Base-by-base conservation (phyloP, 257 asterid genomes). In the Cinchona pubescens region DNA sequence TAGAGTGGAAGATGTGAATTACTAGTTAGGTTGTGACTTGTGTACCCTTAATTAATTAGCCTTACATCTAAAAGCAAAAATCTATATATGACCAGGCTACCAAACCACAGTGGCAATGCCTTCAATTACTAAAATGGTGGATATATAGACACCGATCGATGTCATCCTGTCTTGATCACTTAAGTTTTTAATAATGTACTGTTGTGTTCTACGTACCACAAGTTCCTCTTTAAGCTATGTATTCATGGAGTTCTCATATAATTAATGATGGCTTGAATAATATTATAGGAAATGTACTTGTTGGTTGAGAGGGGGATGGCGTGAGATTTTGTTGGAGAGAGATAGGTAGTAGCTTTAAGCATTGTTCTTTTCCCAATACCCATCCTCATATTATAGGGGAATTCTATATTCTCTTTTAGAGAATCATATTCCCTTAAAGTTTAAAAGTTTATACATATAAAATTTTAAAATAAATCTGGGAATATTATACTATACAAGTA, bases 261-360 rank as follows among this genome's bases (percentile, higher is more conserved):
- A 75, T 58, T 69, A 43, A 45, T 68, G 62, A 53, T 45, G 55
- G 45, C 16, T 19, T 68, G 60, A 58, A 69, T n/a, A n/a, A 67
- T 67, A 51, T 59, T 40, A 23, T 11, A 21, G 64, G 40, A 76
- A 55, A 23, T 32, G 64, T 72, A 53, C 74, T 56, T 65, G 75
- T 51, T 29, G 40, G 27, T 18, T 71, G 73, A 61, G 63, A n/a
- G 67, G 68, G 43, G 25, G 58, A 81, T 81, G 81, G 81, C 25
- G 67, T 58, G 73, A 71, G 82, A 78, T 82, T 74, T 75, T 78
- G 80, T 69, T 65, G 55, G 80, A 78, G 79, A 58, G 68, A 68
- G 80, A 78, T 76, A 58, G 68, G 61, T 67, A 59, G 70, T 79
- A 37, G 66, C 72, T 72, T 76, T 71, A 61, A 42, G 42, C 58